A percentile compares a stretch with the other conserved stretches of the same genome.
Evolutionary conservation across 768 basidiomycete genomes (phyloP).

Genomic region (Boletus rex-veris): DNA sequence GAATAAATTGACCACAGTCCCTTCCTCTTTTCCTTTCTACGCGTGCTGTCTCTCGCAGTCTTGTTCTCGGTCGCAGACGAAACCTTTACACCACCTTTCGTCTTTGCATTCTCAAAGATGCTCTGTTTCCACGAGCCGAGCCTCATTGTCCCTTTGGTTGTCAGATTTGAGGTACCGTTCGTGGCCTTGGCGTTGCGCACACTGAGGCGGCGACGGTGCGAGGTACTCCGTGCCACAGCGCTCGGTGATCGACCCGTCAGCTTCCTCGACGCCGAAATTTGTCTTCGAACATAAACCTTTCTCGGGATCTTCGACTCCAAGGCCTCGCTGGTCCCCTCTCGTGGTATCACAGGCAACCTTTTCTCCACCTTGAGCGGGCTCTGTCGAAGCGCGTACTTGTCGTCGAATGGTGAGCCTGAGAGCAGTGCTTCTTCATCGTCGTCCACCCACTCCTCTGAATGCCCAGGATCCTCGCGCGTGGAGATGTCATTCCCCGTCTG

Average conservation of each 20-base stretch:
- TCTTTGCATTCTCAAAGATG: constrained; percentile 16
- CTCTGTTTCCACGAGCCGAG: constrained; percentile 27
- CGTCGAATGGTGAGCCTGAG: constrained; percentile 20
- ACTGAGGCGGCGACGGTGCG: constrained; percentile 14
- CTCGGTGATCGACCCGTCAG: not conserved
- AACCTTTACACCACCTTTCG: constrained; percentile 8
- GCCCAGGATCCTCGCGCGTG: constrained; percentile 6
- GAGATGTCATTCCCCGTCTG: not conserved
- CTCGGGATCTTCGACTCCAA: constrained; percentile 21
- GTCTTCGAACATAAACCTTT: constrained; percentile 15
- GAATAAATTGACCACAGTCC: constrained; percentile 30
- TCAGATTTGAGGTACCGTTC: not conserved
- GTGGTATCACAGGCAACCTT: constrained; percentile 11
- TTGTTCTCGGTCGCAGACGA: constrained; percentile 15
- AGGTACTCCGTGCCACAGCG: constrained; percentile 5
- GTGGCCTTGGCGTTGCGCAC: constrained; percentile 14
- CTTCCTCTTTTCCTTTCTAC: constrained; percentile 23
- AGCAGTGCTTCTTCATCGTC: constrained; percentile 25
- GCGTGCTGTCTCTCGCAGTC: not conserved
- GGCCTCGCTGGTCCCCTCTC: not conserved
- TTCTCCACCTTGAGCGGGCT: constrained; percentile 13
- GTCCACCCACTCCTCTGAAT: constrained; percentile 21
- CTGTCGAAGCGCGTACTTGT: constrained; percentile 16
- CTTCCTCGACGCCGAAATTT: constrained; percentile 15
- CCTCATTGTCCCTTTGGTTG: constrained; percentile 22